Percentiles rank a stretch among this genome's conserved stretches.
Evolutionary conservation across 2,329 filamentous ascomycete species (phyloP).

Genomic region (Phyllosticta citrichinensis): DNA sequence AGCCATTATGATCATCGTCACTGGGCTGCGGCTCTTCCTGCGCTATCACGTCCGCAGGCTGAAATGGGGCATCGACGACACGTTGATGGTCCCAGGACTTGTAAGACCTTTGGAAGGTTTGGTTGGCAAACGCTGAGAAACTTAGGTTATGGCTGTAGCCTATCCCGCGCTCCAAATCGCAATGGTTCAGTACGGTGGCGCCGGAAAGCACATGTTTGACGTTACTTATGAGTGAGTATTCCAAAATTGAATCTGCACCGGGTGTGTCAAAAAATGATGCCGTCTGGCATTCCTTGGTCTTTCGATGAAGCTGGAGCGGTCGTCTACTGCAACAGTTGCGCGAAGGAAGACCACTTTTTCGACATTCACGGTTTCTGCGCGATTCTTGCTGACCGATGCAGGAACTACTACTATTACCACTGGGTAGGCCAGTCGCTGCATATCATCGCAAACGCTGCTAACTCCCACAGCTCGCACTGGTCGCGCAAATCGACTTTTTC

Average conservation of each 20-base stretch:
- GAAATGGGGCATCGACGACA: constrained; percentile 26
- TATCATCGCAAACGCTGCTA: too few relatives aligned
- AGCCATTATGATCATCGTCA: constrained; percentile 20
- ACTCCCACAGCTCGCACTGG: constrained; percentile 12
- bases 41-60: constrained; percentile 18
- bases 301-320: too few relatives aligned
- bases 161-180: constrained; percentile 21
- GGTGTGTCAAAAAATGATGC: too few relatives aligned
- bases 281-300: too few relatives aligned
- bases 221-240: constrained; percentile 18
- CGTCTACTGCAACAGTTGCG: too few relatives aligned
- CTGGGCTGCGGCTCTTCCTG: constrained; percentile 19
- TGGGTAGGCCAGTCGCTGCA: not conserved
- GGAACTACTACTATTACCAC: constrained; percentile 16
- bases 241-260: constrained; percentile 14
- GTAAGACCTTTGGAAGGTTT: constrained; percentile 12
- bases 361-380: too few relatives aligned
- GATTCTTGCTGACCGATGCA: too few relatives aligned
- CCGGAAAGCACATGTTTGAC: constrained; percentile 22
- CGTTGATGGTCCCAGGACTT: constrained; percentile 23
- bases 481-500: constrained; percentile 20
- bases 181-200: constrained; percentile 18
- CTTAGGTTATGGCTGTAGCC: constrained; percentile 16
- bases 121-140: not conserved
- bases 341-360: too few relatives aligned